Conservation (phyloP, 1,284 basidiomycete genomes). For the Puccinia triticina region DNA sequence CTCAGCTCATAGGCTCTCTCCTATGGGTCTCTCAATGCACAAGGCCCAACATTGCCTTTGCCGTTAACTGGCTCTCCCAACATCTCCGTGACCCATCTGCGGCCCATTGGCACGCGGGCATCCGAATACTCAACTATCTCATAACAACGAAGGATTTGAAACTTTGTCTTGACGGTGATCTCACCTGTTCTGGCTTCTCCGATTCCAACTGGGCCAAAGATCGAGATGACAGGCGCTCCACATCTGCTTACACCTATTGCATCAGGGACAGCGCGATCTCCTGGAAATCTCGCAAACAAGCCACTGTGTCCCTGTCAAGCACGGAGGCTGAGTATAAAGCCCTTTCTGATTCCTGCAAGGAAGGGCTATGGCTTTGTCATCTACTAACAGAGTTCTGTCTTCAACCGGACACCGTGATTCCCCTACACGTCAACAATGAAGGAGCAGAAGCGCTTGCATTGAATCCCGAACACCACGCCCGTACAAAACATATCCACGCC, state of each 20-base stretch:
- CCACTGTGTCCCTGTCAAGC: neutral
- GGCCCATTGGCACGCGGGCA: neutral
- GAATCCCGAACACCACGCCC: neutral
- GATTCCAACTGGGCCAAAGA: slow-evolving; percentile 16
- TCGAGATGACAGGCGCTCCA: neutral
- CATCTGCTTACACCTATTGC: neutral
- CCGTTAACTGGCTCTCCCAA: neutral
- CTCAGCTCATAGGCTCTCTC: too few relatives aligned
- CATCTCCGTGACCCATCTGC: neutral
- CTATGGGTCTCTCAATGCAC: too few relatives aligned
- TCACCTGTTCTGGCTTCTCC: neutral
- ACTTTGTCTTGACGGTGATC: neutral
- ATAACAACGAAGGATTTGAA: too few relatives aligned
- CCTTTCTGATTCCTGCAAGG: neutral
- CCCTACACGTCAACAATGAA: neutral
- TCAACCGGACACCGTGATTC: neutral
- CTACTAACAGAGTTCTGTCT: neutral
- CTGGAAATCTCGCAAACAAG: slow-evolving; percentile 11
- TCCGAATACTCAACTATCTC: neutral
- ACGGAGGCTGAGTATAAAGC: slow-evolving; percentile 3
- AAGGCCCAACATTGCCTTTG: too few relatives aligned
- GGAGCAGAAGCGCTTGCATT: neutral
- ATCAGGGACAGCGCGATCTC: neutral
- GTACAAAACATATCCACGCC: neutral
- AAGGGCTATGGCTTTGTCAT: neutral